These are phyloP conservation scores for Phytopythium chamaehyphon DNA, from an alignment of 352 stramenopile genomes.

Conservation along the genomic window DNA sequence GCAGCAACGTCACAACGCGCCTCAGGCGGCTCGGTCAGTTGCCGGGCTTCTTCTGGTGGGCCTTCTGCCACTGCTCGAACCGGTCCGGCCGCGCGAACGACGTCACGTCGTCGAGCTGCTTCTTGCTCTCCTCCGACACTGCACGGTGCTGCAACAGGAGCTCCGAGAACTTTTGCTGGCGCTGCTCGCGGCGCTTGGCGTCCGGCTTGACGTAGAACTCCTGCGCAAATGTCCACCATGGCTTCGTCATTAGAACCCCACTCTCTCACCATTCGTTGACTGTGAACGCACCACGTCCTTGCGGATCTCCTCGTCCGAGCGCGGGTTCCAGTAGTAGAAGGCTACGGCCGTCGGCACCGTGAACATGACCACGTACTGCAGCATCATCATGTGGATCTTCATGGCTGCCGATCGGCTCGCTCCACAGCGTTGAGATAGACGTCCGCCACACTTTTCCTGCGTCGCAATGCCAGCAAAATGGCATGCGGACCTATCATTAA, in stretches of 20 bases:
- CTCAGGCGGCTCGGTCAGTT: background rate
- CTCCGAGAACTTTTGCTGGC: slow-evolving; percentile 73
- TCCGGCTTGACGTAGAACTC: slow-evolving; percentile 70
- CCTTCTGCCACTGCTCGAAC: slow-evolving; percentile 9
- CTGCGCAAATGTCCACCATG: no score
- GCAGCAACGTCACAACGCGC: background rate
- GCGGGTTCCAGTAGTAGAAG: slow-evolving; percentile 68
- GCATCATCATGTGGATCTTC: slow-evolving; percentile 82
- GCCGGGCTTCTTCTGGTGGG: background rate
- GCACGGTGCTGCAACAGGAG: slow-evolving; percentile 50
- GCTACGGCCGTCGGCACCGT: slow-evolving; percentile 61
- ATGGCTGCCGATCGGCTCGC: slow-evolving; percentile 34
- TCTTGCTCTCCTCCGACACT: slow-evolving; percentile 57
- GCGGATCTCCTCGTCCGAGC: slow-evolving; percentile 74
- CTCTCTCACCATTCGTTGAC: slow-evolving; percentile 2
- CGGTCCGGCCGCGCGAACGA: slow-evolving; percentile 51
- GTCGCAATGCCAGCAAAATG: no score
- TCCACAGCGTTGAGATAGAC: no score
- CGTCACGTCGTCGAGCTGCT: slow-evolving; percentile 78
- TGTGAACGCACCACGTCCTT: slow-evolving; percentile 56
- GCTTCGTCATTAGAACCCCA: background rate
- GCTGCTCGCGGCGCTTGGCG: slow-evolving; percentile 46
- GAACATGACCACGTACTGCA: slow-evolving; percentile 76
- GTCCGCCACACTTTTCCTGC: no score
- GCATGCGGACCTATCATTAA: slow-evolving; percentile 3